Evolutionary conservation across 306 rosid genomes (phyloP).

Genomic region (Fragaria ananassa): DNA sequence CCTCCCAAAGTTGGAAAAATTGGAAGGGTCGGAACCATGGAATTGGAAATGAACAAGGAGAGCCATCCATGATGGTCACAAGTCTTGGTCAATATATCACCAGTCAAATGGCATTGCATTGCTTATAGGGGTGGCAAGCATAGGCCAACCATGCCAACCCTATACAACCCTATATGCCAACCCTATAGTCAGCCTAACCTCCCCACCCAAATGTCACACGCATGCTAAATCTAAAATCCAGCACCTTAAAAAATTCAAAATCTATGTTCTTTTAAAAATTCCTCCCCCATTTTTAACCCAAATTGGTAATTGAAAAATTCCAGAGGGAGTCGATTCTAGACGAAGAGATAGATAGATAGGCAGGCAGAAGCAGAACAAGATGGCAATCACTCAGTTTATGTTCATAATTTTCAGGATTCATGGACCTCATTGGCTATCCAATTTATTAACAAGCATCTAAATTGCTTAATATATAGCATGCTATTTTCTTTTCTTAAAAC

Average conservation of each 20-base stretch:
- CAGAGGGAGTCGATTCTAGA: neutral
- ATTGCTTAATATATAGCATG: no score
- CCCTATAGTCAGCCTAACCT: conserved; percentile 41
- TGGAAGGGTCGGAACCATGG: neutral
- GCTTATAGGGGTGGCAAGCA: neutral
- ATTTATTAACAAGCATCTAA: no score
- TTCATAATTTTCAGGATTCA: no score
- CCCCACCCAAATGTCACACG: conserved; percentile 45
- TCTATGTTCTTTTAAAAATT: neutral
- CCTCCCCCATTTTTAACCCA: neutral
- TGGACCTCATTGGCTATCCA: no score
- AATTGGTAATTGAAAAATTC: neutral
- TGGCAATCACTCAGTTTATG: no score
- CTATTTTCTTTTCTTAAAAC: no score
- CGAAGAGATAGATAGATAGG: no score
- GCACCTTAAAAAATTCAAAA: no score
- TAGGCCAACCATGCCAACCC: conserved; percentile 24
- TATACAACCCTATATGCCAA: conserved; percentile 8
- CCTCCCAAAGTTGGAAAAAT: neutral
- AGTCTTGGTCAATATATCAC: conserved; percentile 5
- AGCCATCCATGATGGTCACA: neutral
- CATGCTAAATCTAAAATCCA: conserved; percentile 5
- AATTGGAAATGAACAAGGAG: neutral
- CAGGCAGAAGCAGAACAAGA: no score
- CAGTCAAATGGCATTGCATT: neutral